A percentile compares a stretch with the other conserved stretches of the same genome.
Evolutionary conservation across 306 rosid species (phyloP).

Genomic region (Fragaria vesca): DNA sequence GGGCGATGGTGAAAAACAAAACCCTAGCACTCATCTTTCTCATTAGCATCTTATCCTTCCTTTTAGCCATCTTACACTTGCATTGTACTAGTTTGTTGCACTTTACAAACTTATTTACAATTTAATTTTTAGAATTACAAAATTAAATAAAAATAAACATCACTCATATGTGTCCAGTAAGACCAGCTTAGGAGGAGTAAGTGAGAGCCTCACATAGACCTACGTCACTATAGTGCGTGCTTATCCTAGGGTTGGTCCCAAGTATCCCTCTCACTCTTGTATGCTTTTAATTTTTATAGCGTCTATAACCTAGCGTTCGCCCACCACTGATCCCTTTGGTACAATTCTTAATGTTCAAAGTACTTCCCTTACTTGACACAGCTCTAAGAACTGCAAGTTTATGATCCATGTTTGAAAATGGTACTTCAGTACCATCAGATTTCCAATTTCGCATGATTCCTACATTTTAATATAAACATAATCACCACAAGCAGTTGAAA

Average conservation of each 20-base stretch:
- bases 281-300: too few species aligned
- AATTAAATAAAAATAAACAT: background rate
- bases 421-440: background rate
- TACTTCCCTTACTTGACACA: too few species aligned
- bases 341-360: too few species aligned
- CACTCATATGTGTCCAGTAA: background rate
- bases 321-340: background rate
- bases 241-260: background rate
- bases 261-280: background rate
- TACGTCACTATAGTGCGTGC: background rate
- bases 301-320: too few species aligned
- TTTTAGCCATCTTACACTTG: too few species aligned
- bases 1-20: too few species aligned
- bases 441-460: background rate
- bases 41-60: background rate
- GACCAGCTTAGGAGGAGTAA: background rate
- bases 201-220: background rate
- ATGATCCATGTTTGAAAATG: too few species aligned
- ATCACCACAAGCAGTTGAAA: background rate
- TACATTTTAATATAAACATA: background rate
- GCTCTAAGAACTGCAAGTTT: background rate
- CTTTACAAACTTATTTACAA: background rate
- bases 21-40: background rate
- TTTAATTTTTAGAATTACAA: too few species aligned
- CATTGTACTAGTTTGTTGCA: too few species aligned